phyloP scores from a whole-genome alignment of 192 early-diverging fungal genomes.

The Coemansia sp. region DNA sequence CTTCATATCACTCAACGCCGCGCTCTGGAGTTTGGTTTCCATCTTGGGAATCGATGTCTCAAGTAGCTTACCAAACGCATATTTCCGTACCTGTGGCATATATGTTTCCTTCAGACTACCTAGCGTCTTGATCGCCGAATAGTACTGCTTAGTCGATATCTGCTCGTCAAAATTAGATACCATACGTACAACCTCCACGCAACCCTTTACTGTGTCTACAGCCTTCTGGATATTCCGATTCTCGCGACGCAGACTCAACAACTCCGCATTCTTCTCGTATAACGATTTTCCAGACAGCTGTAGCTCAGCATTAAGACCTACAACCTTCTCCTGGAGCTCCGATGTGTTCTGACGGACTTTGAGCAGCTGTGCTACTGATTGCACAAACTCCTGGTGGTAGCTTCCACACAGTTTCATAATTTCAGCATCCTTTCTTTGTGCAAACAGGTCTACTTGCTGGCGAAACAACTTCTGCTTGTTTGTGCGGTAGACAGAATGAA shows the following conservation, averaged over 20 bases:
- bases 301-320: constrained; percentile 81
- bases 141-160: constrained; percentile 82
- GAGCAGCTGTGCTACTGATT: constrained; percentile 92
- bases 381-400: constrained; percentile 83
- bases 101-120: constrained; percentile 78
- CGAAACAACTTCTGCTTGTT: constrained; percentile 83
- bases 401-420: constrained; percentile 97
- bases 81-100: constrained; percentile 71
- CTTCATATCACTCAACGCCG: constrained; percentile 83
- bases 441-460: constrained; percentile 81
- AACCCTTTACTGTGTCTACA: constrained; percentile 72
- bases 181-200: constrained; percentile 85
- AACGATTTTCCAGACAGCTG: constrained; percentile 78
- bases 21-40: constrained; percentile 81
- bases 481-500: constrained; percentile 86
- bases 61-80: constrained; percentile 82
- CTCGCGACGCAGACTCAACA: constrained; percentile 71
- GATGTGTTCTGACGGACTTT: constrained; percentile 89
- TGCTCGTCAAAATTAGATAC: constrained; percentile 79
- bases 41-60: constrained; percentile 87
- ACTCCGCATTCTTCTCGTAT: constrained; percentile 73
- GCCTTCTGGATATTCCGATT: constrained; percentile 87
- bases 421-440: constrained; percentile 87
- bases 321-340: constrained; percentile 80
- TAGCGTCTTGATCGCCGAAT: constrained; percentile 87